These are phyloP conservation scores for Fusarium sp. DNA, from an alignment of 2,329 filamentous ascomycete species.

Conservation along the genomic window DNA sequence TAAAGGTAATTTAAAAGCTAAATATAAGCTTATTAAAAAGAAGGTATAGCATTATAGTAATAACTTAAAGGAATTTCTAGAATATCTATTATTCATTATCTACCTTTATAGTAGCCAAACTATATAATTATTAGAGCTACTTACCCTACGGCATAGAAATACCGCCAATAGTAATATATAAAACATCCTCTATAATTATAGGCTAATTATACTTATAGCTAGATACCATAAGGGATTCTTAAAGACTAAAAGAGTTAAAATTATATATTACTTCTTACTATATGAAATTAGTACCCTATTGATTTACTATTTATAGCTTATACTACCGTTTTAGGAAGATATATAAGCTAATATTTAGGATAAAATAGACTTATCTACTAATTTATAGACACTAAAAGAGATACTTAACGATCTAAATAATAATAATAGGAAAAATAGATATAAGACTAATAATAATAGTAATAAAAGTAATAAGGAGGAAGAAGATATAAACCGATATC, in stretches of 20 bases:
- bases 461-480: neutral
- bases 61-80: slow-evolving; percentile 1
- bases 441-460: neutral
- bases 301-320: slow-evolving; percentile 2
- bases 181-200: too few species aligned
- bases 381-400: slow-evolving; percentile 1
- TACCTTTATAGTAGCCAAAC: neutral
- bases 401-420: slow-evolving; percentile 3
- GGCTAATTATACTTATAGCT: neutral
- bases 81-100: slow-evolving; percentile 2
- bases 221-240: slow-evolving; percentile 4
- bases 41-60: neutral
- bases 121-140: neutral
- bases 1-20: neutral
- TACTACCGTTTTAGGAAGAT: slow-evolving; percentile 4
- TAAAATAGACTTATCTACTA: neutral
- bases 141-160: neutral
- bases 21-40: slow-evolving; percentile 5
- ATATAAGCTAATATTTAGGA: neutral
- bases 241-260: neutral
- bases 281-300: neutral
- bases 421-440: neutral
- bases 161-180: neutral
- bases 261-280: slow-evolving; percentile 4
- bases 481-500: neutral